Percentiles rank a stretch among this genome's conserved stretches.
Conservation (phyloP, 257 asterid genomes). For the Pogostemon cablin region DNA sequence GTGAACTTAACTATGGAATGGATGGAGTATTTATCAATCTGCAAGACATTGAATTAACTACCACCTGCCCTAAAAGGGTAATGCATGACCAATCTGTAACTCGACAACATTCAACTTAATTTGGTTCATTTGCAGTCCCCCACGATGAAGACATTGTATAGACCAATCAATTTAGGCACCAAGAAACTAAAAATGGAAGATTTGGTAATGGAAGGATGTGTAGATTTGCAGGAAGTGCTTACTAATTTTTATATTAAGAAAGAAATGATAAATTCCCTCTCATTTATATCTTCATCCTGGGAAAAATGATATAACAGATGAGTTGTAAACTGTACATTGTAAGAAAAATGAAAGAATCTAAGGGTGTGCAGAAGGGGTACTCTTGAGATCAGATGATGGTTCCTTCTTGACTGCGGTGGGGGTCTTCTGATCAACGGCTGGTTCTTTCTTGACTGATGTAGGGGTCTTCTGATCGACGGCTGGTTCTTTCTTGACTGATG, state of each 20-base stretch:
- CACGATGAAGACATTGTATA: too few relatives aligned
- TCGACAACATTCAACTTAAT: too few relatives aligned
- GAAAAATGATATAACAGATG: background rate
- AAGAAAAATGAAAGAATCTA: background rate
- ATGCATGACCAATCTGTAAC: too few relatives aligned
- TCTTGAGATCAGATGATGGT: background rate
- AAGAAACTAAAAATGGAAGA: background rate
- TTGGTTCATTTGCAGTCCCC: too few relatives aligned
- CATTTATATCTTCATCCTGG: background rate
- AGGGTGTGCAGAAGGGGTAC: conserved; percentile 2
- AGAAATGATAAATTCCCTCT: background rate
- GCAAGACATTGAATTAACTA: too few relatives aligned
- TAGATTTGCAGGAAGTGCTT: background rate
- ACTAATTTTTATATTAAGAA: background rate
- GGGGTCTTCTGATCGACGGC: background rate
- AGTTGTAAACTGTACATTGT: conserved; percentile 5
- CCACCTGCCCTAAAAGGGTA: too few relatives aligned
- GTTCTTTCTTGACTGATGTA: background rate
- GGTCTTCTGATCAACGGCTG: background rate
- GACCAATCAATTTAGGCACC: background rate
- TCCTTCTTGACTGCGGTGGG: conserved; percentile 8
- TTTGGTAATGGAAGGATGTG: background rate
- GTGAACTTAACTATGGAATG: too few relatives aligned
- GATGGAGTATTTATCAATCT: too few relatives aligned
- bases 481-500: background rate